Conservation (phyloP, 2,329 filamentous ascomycete genomes). For the Beauveria sp. region DNA sequence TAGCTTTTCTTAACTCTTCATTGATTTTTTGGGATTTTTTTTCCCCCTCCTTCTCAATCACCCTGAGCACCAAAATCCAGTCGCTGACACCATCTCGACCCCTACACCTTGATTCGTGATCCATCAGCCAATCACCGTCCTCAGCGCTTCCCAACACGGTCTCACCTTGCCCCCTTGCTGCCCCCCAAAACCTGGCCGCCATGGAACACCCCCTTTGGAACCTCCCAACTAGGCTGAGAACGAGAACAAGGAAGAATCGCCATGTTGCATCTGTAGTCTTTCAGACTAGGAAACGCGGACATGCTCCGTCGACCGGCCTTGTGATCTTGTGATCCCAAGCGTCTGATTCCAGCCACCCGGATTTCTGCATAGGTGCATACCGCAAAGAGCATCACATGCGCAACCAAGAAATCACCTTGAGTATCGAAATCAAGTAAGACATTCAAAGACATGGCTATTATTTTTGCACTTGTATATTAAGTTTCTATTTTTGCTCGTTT, state of each 20-base stretch:
- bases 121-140: not conserved
- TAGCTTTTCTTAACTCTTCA: not conserved
- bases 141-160: conserved; percentile 1
- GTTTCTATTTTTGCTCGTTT: too few relatives aligned
- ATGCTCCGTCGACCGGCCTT: too few relatives aligned
- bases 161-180: not conserved
- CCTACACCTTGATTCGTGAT: not conserved
- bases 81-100: not conserved
- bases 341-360: not conserved
- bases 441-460: too few relatives aligned
- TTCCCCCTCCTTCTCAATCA: not conserved
- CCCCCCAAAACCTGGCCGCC: not conserved
- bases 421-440: not conserved
- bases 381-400: not conserved
- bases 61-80: not conserved
- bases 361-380: not conserved
- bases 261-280: too few relatives aligned
- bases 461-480: too few relatives aligned
- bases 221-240: too few relatives aligned
- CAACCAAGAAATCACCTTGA: not conserved
- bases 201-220: too few relatives aligned
- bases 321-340: too few relatives aligned
- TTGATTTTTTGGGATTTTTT: too few relatives aligned
- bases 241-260: too few relatives aligned
- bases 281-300: too few relatives aligned